Conservation (phyloP, 2,329 filamentous ascomycete genomes). For the Cadophora sp. region DNA sequence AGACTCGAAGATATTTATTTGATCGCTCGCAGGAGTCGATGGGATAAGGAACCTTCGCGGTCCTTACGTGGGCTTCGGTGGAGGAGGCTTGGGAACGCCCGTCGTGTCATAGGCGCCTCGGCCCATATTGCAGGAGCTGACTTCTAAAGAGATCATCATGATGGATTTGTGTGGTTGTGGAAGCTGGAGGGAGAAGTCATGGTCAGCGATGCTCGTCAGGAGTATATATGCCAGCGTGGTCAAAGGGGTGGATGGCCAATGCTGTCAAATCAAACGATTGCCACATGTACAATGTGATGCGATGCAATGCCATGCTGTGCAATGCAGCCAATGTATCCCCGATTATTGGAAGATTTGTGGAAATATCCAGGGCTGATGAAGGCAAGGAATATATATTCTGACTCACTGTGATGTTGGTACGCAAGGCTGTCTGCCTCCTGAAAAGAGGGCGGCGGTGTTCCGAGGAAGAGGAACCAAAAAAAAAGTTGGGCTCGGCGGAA, state of each 20-base stretch:
- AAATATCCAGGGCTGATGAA: not conserved
- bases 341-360: not conserved
- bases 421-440: constrained; percentile 30
- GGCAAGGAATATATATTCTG: constrained; percentile 24
- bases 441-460: constrained; percentile 24
- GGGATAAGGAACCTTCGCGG: not conserved
- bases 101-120: constrained; percentile 61
- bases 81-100: constrained; percentile 54
- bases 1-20: constrained; percentile 17
- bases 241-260: constrained; percentile 20
- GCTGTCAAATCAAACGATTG: constrained; percentile 15
- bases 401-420: constrained; percentile 38
- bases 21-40: constrained; percentile 27
- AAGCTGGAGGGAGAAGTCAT: constrained; percentile 28
- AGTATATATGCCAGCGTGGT: constrained; percentile 15
- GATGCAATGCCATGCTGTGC: not conserved
- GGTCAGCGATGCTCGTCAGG: constrained; percentile 24
- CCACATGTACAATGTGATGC: not conserved
- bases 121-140: constrained; percentile 53
- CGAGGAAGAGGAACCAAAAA: constrained; percentile 25
- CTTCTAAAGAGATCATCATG: constrained; percentile 43
- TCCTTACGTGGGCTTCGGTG: constrained; percentile 45
- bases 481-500: constrained; percentile 17
- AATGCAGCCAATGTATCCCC: not conserved
- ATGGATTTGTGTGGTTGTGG: constrained; percentile 27